phyloP scores from a whole-genome alignment of 495 filamentous ascomycete genomes.

The Penicillium coffeae region DNA sequence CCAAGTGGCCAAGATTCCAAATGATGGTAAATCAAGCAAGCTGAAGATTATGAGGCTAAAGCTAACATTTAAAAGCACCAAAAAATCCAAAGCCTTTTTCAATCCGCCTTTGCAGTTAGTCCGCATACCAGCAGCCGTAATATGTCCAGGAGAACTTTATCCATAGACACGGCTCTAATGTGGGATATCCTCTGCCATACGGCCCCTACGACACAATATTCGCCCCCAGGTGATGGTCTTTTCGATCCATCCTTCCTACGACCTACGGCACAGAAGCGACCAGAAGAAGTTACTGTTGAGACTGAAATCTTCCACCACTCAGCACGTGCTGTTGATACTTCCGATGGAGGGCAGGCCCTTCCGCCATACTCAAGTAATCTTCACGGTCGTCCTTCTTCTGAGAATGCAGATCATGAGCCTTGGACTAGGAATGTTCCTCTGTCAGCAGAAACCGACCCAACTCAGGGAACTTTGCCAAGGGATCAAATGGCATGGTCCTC shows the following conservation, averaged over 20 bases:
- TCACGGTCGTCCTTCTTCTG: not conserved
- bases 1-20: conserved; percentile 31
- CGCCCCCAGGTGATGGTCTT: conserved; percentile 17
- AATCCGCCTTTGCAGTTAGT: conserved; percentile 34
- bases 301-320: conserved; percentile 39
- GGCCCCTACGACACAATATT: conserved; percentile 12
- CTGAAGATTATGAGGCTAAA: not conserved
- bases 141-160: conserved; percentile 34
- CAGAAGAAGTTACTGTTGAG: conserved; percentile 32
- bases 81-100: conserved; percentile 30
- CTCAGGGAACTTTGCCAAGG: conserved; percentile 3
- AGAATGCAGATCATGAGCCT: conserved; percentile 2
- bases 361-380: conserved; percentile 22
- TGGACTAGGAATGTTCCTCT: not conserved
- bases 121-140: conserved; percentile 25
- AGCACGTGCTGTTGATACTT: conserved; percentile 36
- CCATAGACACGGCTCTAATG: conserved; percentile 40
- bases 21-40: conserved; percentile 22
- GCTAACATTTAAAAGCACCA: conserved; percentile 21
- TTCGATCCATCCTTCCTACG: conserved; percentile 26
- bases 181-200: conserved; percentile 41
- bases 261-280: conserved; percentile 6
- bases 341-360: conserved; percentile 37
- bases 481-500: conserved; percentile 10
- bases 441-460: not conserved